Conservation (phyloP, 441 rosid species). For the Hura crepitans region DNA sequence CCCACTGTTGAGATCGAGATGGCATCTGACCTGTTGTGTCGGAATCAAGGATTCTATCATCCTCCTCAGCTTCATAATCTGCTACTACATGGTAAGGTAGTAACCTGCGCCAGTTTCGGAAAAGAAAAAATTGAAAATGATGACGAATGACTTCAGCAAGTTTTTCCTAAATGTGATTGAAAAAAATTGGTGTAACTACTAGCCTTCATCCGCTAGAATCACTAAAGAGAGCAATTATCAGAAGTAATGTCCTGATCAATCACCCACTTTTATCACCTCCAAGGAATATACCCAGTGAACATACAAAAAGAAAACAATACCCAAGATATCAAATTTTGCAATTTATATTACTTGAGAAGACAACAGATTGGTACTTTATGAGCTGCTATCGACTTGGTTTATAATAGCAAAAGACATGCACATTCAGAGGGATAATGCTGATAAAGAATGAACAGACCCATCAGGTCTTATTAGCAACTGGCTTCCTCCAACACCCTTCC, state of each 20-base stretch:
- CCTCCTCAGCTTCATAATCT: conserved; percentile 94
- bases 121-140: conserved; percentile 17
- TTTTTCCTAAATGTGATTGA: neutral
- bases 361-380: too few relatives aligned
- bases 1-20: conserved; percentile 88
- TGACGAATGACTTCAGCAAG: conserved; percentile 8
- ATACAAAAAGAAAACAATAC: neutral
- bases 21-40: conserved; percentile 71
- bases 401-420: too few relatives aligned
- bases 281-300: neutral
- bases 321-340: too few relatives aligned
- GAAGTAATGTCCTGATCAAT: neutral
- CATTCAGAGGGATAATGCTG: too few relatives aligned
- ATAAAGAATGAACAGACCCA: neutral
- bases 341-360: too few relatives aligned
- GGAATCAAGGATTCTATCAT: conserved; percentile 78
- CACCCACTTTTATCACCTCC: neutral
- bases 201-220: neutral
- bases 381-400: too few relatives aligned
- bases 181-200: neutral
- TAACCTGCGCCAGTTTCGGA: conserved; percentile 46
- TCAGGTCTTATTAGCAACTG: neutral
- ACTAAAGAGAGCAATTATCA: neutral
- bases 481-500: neutral
- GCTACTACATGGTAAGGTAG: conserved; percentile 90